Evolutionary conservation across 176 grass and related monocot species (phyloP), one percentile per base, ranked within the genome.

Genomic region (Carex kokanica): DNA sequence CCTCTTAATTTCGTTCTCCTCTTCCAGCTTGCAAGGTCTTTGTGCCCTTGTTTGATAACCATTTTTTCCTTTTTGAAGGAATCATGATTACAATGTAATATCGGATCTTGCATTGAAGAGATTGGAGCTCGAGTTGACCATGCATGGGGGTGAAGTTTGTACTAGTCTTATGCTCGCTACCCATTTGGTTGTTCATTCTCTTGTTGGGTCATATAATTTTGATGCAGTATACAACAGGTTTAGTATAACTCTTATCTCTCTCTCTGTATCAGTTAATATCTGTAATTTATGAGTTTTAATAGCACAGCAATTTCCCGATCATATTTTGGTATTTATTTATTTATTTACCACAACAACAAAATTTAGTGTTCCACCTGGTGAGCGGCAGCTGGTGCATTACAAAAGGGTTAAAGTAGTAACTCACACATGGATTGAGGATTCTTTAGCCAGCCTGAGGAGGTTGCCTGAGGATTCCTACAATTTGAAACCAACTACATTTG

Each of bases 171-270:
- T n/a, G 23, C 18, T 71, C 60, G 90, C 95, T 59, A 98, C 92
- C 56, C 92, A 98, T 91, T 86, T 98, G 62, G 81, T 93, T 82
- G 89, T 88, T 80, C 90, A 88, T 90, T 98, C 95, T 63, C 81
- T 86, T 83, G 72, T 89, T 53, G 73, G 91, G 47, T 78, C 63
- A 16, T 85, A 86, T 86, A 91, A 91, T 89, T 94, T 98, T 86
- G 90, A 98, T 83, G 80, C 88, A 63, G 10, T 98, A 67, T 95
- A 98, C 84, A 98, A 87, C 56, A 95, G 95, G 95, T 93, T 86
- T 87, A 79, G 21, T 74, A 78, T 82, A 75, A 83, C 43, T 52
- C 16, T n/a, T 0, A 3, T 63, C 34, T 36, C 34, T 36, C 36
- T 13, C 16, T 20, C 38, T 64, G 31, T 18, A 36, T 45, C 12